Percentiles rank a stretch among this genome's conserved stretches.
These are phyloP conservation scores for Ophiostoma triangulosporum DNA, from an alignment of 2,329 filamentous ascomycete species.

Conservation along the genomic window DNA sequence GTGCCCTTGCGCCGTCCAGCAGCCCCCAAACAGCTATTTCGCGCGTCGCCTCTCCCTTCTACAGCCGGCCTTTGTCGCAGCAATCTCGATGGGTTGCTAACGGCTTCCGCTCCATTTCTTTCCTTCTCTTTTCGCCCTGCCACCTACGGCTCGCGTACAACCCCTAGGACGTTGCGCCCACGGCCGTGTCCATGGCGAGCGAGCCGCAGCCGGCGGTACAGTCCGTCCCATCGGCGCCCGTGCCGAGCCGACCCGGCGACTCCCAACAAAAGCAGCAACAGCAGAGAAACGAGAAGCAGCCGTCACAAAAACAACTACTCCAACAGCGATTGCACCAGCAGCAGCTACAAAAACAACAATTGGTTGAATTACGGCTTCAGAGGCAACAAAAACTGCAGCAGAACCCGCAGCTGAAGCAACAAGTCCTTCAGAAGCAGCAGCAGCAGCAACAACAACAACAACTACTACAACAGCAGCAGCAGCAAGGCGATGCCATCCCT, in stretches of 20 bases:
- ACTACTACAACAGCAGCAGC: constrained; percentile 4
- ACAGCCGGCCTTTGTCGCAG: neutral
- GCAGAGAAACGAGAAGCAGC: constrained; percentile 5
- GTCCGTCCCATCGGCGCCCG: constrained; percentile 4
- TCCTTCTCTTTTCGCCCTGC: neutral
- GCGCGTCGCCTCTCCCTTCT: neutral
- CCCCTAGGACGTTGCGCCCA: neutral
- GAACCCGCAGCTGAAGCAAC: constrained; percentile 1
- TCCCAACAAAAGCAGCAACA: neutral
- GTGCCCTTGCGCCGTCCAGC: neutral
- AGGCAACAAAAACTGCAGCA: constrained; percentile 4
- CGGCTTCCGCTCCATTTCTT: neutral
- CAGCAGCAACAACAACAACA: neutral
- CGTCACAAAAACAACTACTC: constrained; percentile 7
- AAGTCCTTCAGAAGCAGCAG: constrained; percentile 3
- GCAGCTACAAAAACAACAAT: constrained; percentile 4
- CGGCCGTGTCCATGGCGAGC: constrained; percentile 7
- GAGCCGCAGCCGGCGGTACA: constrained; percentile 6
- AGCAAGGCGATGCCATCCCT: neutral
- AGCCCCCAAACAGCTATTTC: neutral
- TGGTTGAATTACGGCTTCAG: neutral
- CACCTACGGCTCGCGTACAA: neutral
- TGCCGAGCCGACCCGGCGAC: constrained; percentile 2
- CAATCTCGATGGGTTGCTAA: neutral
- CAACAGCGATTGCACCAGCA: constrained; percentile 9